phyloP scores from a whole-genome alignment of 2,329 filamentous ascomycete genomes.

The Lasiodiplodia citricola region DNA sequence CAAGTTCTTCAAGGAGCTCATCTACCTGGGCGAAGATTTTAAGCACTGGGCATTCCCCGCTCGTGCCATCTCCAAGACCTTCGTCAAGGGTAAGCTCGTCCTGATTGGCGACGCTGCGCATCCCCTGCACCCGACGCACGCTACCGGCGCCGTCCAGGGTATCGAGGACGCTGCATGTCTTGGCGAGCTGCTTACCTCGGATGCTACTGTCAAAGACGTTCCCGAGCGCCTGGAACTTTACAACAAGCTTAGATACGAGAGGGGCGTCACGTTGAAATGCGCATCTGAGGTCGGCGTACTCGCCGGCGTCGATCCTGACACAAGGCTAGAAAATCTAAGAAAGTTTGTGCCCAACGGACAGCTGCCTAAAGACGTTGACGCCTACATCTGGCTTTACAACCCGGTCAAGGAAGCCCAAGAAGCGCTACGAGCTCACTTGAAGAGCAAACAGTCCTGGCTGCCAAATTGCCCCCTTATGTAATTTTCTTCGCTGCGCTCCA shows the following conservation, averaged over 20 bases:
- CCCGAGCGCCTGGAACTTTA: slow-evolving; percentile 25
- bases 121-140: slow-evolving; percentile 27
- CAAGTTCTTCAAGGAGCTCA: slow-evolving; percentile 18
- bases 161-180: slow-evolving; percentile 29
- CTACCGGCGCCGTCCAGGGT: slow-evolving; percentile 28
- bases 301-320: slow-evolving; percentile 1
- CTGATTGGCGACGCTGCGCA: slow-evolving; percentile 29
- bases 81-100: slow-evolving; percentile 23
- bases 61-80: background rate
- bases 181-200: slow-evolving; percentile 26
- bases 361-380: slow-evolving; percentile 23
- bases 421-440: background rate
- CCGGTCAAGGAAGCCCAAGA: slow-evolving; percentile 16
- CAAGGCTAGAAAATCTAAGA: slow-evolving; percentile 15
- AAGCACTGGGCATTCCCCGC: slow-evolving; percentile 21
- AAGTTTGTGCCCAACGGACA: slow-evolving; percentile 21
- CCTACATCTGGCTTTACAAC: slow-evolving; percentile 25
- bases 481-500: background rate
- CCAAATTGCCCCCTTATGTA: slow-evolving; percentile 11
- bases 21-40: slow-evolving; percentile 15
- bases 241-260: slow-evolving; percentile 28
- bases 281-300: slow-evolving; percentile 17
- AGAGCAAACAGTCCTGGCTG: slow-evolving; percentile 1
- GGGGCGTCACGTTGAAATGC: slow-evolving; percentile 27
- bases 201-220: slow-evolving; percentile 19